Evolutionary conservation across 139 green algal genomes (phyloP).

Genomic region (Mesostigma viride): DNA sequence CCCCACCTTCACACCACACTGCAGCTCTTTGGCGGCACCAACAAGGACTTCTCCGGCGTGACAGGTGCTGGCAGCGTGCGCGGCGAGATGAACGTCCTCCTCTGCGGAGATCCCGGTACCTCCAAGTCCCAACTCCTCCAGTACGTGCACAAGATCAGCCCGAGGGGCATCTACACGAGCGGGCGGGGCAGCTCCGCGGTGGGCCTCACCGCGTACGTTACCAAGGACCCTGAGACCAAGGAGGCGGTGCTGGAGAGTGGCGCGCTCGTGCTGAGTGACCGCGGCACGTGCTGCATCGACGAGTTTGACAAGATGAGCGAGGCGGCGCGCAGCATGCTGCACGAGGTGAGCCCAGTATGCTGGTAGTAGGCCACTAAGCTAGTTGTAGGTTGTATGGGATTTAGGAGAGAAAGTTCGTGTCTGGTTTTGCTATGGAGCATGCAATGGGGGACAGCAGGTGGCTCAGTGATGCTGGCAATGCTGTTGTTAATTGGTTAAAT

Average conservation of each 20-base stretch:
- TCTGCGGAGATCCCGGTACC: constrained; percentile 89
- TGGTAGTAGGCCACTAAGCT: no score
- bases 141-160: constrained; percentile 91
- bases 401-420: no score
- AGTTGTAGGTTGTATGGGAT: no score
- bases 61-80: constrained; percentile 21
- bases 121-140: constrained; percentile 89
- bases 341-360: constrained; percentile 55
- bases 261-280: constrained; percentile 85
- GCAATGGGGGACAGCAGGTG: no score
- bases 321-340: constrained; percentile 68
- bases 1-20: background rate
- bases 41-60: constrained; percentile 15
- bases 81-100: constrained; percentile 90
- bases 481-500: no score
- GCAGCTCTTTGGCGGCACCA: constrained; percentile 40
- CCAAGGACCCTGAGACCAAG: constrained; percentile 73
- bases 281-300: constrained; percentile 94
- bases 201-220: constrained; percentile 92
- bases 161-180: constrained; percentile 87
- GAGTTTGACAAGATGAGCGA: constrained; percentile 99
- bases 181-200: constrained; percentile 83
- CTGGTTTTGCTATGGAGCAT: no score
- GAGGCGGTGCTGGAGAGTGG: constrained; percentile 94
- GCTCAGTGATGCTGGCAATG: no score